These are phyloP conservation scores for Leccinum variabile DNA, from an alignment of 1,284 basidiomycete species.

Conservation along the genomic window DNA sequence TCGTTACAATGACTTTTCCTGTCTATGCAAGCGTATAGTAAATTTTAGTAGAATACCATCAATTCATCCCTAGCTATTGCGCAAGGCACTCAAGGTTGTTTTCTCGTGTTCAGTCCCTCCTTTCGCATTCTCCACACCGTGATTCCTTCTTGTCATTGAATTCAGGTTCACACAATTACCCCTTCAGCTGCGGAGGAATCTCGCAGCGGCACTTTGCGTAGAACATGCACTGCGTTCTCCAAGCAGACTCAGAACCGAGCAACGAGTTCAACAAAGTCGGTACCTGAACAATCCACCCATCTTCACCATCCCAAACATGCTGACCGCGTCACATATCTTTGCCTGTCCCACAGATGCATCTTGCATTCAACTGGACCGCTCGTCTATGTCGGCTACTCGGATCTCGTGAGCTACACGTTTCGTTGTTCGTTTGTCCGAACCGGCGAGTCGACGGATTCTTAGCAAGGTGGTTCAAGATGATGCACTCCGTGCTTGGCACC, in stretches of 20 bases:
- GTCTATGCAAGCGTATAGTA: too few species aligned
- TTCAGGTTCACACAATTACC: not conserved
- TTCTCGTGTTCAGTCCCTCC: conserved; percentile 7
- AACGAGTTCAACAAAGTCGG: conserved; percentile 6
- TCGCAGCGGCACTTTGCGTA: conserved; percentile 13
- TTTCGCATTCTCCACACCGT: not conserved
- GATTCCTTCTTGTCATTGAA: not conserved
- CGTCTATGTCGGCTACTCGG: conserved; percentile 86
- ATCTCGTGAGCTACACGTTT: conserved; percentile 61
- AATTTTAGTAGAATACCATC: too few species aligned
- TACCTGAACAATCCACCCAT: conserved; percentile 42
- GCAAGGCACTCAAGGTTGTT: not conserved
- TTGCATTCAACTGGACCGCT: conserved; percentile 75
- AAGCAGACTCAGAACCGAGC: conserved; percentile 7
- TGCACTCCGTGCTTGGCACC: conserved; percentile 87
- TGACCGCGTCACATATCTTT: conserved; percentile 39
- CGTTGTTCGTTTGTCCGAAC: conserved; percentile 10
- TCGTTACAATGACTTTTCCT: too few species aligned
- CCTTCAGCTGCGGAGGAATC: conserved; percentile 8
- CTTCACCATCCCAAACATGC: conserved; percentile 84
- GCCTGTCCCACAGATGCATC: conserved; percentile 87
- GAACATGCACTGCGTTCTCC: conserved; percentile 14
- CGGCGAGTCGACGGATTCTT: conserved; percentile 79
- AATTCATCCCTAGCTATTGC: too few species aligned
- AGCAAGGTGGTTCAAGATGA: conserved; percentile 82